Base-by-base conservation (phyloP, 306 rosid species). In the Lithocarpus polystachyus region DNA sequence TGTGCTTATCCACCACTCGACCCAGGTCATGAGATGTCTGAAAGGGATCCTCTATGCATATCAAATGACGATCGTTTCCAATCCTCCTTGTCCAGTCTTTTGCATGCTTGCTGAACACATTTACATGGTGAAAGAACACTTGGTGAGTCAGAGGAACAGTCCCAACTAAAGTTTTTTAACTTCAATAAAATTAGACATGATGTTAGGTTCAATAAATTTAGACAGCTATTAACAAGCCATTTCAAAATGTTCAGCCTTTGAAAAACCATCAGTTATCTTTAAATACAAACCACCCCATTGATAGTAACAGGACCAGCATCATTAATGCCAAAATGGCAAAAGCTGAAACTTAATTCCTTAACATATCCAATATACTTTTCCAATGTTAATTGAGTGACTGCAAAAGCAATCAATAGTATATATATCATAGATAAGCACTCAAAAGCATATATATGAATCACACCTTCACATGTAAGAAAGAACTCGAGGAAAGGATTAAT, bases 31-130 rank as follows among this genome's bases (percentile, higher is more conserved):
- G 99, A 71, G 98, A 91, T 75, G 24, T 82, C 89, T 95, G 97
- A 73, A 95, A 95, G 3, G 99, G 99, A 82, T 95, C 98, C 86
- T 95, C 99, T 80, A 95, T 95, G 84, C 99, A 95, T 87, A 95
- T 95, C 87, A 95, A 76, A 84, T 95, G 99, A 0, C 98, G 89
- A 82, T 93, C 99, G 13, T 91, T 93, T 4, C 99, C 99, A 26
- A 95, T 65, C 86, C 99, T 89, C 82, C 99, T 85, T 35, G 99
- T 95, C 99, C 99, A 95, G 76, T 95, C 98, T 77, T 95, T 95
- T 33, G 81, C 92, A 65, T 89, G 90, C 86, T 95, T 95, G 79
- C 98, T 95, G 80, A 83, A 74, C 82, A 86, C 72, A 82, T 33
- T 19, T 68, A 67, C 26, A 8, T 20, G 1, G 40, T 35, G 72